Evolutionary conservation across 2,329 filamentous ascomycete species (phyloP).

Genomic region (Colletotrichum acutatum): DNA sequence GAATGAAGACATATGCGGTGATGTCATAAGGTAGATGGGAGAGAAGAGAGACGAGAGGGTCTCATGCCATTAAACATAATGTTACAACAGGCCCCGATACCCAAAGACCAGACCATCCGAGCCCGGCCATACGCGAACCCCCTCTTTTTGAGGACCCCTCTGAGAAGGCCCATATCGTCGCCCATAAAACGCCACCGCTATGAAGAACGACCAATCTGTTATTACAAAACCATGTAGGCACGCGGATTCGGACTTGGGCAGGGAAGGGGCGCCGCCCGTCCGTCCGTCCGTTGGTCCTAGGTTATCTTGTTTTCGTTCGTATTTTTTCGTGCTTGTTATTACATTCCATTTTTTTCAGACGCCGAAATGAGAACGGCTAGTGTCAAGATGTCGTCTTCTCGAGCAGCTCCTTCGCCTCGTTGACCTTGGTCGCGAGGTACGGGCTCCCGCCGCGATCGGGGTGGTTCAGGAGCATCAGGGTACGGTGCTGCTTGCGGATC

Average conservation of each 20-base stretch:
- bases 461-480: slow-evolving; percentile 97
- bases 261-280: no score
- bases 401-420: slow-evolving; percentile 96
- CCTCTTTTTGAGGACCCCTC: background rate
- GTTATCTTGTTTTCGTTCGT: background rate
- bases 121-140: background rate
- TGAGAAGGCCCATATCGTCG: background rate
- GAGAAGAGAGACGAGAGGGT: slow-evolving; percentile 35
- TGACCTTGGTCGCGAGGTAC: slow-evolving; percentile 96
- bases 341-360: background rate
- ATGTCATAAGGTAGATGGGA: background rate
- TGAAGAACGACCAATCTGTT: slow-evolving; percentile 52
- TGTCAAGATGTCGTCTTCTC: slow-evolving; percentile 71
- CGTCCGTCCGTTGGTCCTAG: background rate
- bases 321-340: background rate
- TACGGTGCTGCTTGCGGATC: slow-evolving; percentile 93
- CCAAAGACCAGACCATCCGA: slow-evolving; percentile 11
- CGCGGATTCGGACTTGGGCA: background rate
- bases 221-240: slow-evolving; percentile 39
- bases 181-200: slow-evolving; percentile 55
- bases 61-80: slow-evolving; percentile 31
- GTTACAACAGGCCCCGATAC: slow-evolving; percentile 9
- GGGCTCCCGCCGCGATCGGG: slow-evolving; percentile 97
- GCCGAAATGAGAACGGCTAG: background rate
- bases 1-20: background rate